Base-by-base conservation (phyloP, 1,139 yeast species). In the Kurtzmaniella quercitrusa region DNA sequence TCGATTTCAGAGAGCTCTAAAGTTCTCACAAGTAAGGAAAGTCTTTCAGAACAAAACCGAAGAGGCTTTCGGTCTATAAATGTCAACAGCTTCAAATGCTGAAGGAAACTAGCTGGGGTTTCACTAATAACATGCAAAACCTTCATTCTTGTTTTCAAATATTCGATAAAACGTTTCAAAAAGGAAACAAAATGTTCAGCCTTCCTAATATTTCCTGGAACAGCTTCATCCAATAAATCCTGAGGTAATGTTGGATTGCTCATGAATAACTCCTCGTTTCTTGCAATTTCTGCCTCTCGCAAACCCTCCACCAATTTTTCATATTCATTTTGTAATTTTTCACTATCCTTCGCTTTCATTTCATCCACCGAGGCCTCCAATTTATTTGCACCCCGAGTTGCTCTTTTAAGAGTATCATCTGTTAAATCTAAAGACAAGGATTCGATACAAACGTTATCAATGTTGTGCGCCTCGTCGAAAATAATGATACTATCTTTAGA, bases 391-490 rank as follows among this genome's bases (percentile, higher is more conserved):
- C 98, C 98, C 44, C 76, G 50, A 2, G 76, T 61, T 0, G 78
- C 78, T 39, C 67, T 55, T 52, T 71, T 70, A 38, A 73, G 54
- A 1, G 72, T 66, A 46, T 73, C 78, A 44, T 73, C 77, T 1
- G 77, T 71, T 44, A 73, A 59, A 59, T 94, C 98, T 42, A 93
- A 76, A 11, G 97, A 88, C 41, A 93, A 67, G 1, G 98, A 87
- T 62, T 93, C 99, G 47, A 93, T 93, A 68, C 98, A 93, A 45
- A 93, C 99, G 71, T 93, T 93, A 74, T 93, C 98, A 45, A 93
- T 93, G 65, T 93, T 93, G 64, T 93, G 99, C 41, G 98, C 98
- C 66, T 93, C 99, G 66, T 93, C 99, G 59, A 93, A 93, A 39
- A 93, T 94, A 49, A 93, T 87, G 46, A 93, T 93, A 45, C 95